Conservation (phyloP, 108 stramenopile species). For the Pseudonitzschia delicatissima region DNA sequence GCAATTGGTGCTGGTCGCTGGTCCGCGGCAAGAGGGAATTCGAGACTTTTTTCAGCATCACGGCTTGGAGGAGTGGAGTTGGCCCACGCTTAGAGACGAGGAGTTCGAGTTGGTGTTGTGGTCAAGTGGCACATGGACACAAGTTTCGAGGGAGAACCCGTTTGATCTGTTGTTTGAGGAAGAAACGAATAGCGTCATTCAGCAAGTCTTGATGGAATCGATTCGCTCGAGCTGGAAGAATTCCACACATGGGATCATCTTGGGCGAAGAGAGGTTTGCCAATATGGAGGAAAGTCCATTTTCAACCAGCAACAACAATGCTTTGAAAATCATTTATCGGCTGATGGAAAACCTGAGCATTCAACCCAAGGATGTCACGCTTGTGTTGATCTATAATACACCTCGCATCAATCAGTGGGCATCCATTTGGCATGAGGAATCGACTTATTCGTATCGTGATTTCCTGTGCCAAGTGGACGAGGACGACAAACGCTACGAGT, state of each 20-base stretch:
- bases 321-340: constrained; percentile 11
- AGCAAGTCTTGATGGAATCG: not conserved
- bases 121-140: too few species aligned
- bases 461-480: constrained; percentile 5
- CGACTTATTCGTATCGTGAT: not conserved
- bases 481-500: constrained; percentile 1
- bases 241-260: constrained; percentile 15
- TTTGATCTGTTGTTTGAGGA: not conserved
- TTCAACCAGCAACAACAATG: not conserved
- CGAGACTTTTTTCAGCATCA: not conserved
- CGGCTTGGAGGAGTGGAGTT: constrained; percentile 21
- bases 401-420: constrained; percentile 28
- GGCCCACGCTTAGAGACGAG: constrained; percentile 4
- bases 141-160: too few species aligned
- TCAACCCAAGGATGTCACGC: constrained; percentile 17
- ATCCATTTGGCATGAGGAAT: constrained; percentile 9
- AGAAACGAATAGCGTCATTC: not conserved
- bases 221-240: constrained; percentile 7
- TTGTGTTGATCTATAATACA: constrained; percentile 18
- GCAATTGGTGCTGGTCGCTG: not conserved
- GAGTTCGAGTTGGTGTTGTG: too few species aligned
- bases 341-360: constrained; percentile 7
- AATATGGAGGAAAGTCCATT: constrained; percentile 3
- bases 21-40: not conserved
- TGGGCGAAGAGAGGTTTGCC: constrained; percentile 17